phyloP scores from a whole-genome alignment of 345 rosid species.

The Eucalyptus sp. region DNA sequence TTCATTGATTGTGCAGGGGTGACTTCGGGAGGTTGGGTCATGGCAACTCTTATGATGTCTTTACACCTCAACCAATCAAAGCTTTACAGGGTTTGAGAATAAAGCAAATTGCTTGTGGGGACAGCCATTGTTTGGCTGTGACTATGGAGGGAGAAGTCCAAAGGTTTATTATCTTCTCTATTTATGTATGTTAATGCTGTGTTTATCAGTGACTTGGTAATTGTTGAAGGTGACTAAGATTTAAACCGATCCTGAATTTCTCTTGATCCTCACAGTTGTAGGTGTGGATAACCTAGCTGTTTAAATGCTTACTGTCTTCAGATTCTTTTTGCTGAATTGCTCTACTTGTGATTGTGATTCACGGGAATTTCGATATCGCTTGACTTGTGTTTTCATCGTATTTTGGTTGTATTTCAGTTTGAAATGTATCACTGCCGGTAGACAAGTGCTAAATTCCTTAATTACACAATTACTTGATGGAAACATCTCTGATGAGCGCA shows the following conservation, averaged over 20 bases:
- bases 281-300: background rate
- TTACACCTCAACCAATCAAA: slow-evolving; percentile 84
- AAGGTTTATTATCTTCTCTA: slow-evolving; percentile 30
- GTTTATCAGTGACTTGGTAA: background rate
- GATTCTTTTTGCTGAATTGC: background rate
- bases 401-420: background rate
- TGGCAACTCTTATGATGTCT: slow-evolving; percentile 90
- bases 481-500: background rate
- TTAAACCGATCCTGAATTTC: background rate
- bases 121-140: slow-evolving; percentile 95
- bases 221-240: background rate
- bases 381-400: background rate
- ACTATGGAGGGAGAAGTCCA: slow-evolving; percentile 86
- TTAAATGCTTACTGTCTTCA: background rate
- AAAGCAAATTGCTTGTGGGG: slow-evolving; percentile 97
- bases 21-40: slow-evolving; percentile 98
- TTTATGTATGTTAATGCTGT: background rate
- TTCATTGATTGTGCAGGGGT: slow-evolving; percentile 49
- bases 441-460: background rate
- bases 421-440: background rate
- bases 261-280: background rate
- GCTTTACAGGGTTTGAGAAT: slow-evolving; percentile 65
- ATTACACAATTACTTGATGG: background rate
- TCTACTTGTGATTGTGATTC: background rate
- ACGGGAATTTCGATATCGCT: background rate